Conservation (phyloP, 1,139 yeast species). For the Sugiyamaella xylanicola region DNA sequence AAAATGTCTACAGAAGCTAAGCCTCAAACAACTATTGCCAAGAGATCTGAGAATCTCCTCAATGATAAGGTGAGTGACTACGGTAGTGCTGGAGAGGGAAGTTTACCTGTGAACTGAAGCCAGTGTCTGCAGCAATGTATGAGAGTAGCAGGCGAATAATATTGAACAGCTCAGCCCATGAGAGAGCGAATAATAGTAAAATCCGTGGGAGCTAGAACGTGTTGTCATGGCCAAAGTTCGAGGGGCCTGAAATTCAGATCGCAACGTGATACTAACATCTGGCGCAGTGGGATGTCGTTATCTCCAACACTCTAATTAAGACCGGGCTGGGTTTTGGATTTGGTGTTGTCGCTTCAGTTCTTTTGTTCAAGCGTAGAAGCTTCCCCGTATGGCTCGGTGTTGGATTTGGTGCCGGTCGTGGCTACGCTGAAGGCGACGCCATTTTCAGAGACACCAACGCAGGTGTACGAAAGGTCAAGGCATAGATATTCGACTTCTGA, state of each 20-base stretch:
- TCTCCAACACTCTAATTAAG: conserved; percentile 91
- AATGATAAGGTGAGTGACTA: conserved; percentile 71
- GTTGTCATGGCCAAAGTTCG: too few species aligned
- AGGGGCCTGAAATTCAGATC: too few species aligned
- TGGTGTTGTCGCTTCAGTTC: conserved; percentile 92
- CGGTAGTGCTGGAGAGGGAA: too few species aligned
- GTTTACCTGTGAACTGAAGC: too few species aligned
- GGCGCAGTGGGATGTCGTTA: conserved; percentile 85
- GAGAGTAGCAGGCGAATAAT: too few species aligned
- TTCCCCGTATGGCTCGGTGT: conserved; percentile 97
- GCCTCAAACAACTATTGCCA: conserved; percentile 24
- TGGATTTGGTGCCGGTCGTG: conserved; percentile 97
- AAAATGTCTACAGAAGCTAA: conserved; percentile 17
- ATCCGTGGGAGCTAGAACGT: too few species aligned
- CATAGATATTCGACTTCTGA: conserved; percentile 26
- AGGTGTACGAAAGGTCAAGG: conserved; percentile 44
- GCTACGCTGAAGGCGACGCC: conserved; percentile 97
- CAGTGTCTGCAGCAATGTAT: too few species aligned
- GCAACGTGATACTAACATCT: background rate
- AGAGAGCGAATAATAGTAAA: too few species aligned
- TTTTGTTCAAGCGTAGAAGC: conserved; percentile 87
- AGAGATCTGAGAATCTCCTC: conserved; percentile 67
- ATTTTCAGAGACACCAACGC: conserved; percentile 64
- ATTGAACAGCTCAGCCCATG: too few species aligned
- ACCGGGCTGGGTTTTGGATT: conserved; percentile 98